Percentiles rank a stretch among this genome's conserved stretches.
These are phyloP conservation scores for Aspergillus japonicus DNA, from an alignment of 2,329 filamentous ascomycete species.

Conservation along the genomic window DNA sequence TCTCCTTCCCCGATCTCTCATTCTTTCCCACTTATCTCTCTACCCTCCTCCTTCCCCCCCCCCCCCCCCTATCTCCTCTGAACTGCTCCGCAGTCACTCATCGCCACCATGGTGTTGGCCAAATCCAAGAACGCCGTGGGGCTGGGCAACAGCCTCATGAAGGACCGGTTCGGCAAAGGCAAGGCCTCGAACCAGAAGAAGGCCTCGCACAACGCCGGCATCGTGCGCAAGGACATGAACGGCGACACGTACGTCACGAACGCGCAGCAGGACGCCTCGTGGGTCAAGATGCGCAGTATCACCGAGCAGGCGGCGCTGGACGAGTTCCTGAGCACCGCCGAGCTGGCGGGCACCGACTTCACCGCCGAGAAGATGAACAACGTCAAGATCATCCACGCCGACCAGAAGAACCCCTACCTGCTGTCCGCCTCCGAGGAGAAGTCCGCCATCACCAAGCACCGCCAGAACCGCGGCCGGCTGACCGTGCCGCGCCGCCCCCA, in stretches of 20 bases:
- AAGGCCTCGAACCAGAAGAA: constrained; percentile 82
- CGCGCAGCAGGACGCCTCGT: constrained; percentile 83
- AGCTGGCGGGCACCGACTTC: constrained; percentile 97
- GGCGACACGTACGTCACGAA: constrained; percentile 92
- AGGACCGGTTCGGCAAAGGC: constrained; percentile 93
- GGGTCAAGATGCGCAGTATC: constrained; percentile 99
- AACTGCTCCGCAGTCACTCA: constrained; percentile 4
- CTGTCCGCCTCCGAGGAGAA: constrained; percentile 82
- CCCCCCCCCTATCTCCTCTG: neutral
- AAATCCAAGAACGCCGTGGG: constrained; percentile 96
- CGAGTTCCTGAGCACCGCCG: constrained; percentile 92
- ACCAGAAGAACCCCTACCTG: constrained; percentile 93
- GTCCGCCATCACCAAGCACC: constrained; percentile 74
- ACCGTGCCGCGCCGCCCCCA: constrained; percentile 86
- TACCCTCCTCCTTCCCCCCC: constrained; percentile 16
- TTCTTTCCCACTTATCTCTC: neutral
- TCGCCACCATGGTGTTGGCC: constrained; percentile 65
- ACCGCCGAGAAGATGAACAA: constrained; percentile 99
- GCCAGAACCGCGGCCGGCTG: constrained; percentile 71
- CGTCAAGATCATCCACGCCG: constrained; percentile 95
- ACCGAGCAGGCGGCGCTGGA: constrained; percentile 96
- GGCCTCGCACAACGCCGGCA: constrained; percentile 60
- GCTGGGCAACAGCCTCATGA: constrained; percentile 97
- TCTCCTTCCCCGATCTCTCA: neutral
- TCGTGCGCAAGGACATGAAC: constrained; percentile 69